These are phyloP conservation scores for Metarhizium album DNA, from an alignment of 2,329 filamentous ascomycete species.

Conservation along the genomic window DNA sequence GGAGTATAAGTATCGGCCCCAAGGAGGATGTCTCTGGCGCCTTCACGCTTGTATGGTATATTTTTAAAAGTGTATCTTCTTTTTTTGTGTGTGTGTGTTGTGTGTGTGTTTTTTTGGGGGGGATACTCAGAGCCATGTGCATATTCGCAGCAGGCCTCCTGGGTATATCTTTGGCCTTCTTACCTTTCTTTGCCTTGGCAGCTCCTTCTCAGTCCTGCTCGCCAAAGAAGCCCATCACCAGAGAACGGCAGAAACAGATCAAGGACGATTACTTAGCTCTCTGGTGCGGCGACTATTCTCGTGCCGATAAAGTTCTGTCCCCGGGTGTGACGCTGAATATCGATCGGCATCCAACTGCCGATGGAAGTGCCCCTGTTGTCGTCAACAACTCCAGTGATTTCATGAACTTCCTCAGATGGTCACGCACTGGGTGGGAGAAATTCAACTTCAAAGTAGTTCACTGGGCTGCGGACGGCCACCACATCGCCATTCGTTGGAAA, in stretches of 20 bases:
- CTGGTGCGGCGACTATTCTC: constrained; percentile 4
- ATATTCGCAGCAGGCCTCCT: too few species aligned
- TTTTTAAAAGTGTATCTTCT: too few species aligned
- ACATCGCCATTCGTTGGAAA: constrained; percentile 7
- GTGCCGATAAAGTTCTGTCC: constrained; percentile 2
- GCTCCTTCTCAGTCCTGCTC: too few species aligned
- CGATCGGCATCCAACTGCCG: constrained; percentile 3
- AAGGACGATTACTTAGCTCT: constrained; percentile 3
- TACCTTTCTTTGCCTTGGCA: too few species aligned
- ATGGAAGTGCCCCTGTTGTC: constrained; percentile 1
- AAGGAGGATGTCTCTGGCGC: too few species aligned
- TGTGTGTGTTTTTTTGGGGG: too few species aligned
- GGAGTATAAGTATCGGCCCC: too few species aligned
- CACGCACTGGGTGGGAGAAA: constrained; percentile 3
- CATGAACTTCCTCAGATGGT: too few species aligned
- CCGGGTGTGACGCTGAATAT: constrained; percentile 4
- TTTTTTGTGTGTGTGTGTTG: too few species aligned
- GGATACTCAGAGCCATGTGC: too few species aligned
- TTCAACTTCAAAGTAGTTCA: constrained; percentile 6
- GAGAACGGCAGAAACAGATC: constrained; percentile 2
- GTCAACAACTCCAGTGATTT: neutral
- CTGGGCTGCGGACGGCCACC: constrained; percentile 2
- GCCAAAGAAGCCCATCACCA: neutral
- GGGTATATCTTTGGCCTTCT: too few species aligned
- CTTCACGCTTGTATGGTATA: too few species aligned